Percentiles rank a stretch among this genome's conserved stretches.
These are phyloP conservation scores for Silene noctiflora DNA, from an alignment of 179 eudicot genomes.

Conservation along the genomic window DNA sequence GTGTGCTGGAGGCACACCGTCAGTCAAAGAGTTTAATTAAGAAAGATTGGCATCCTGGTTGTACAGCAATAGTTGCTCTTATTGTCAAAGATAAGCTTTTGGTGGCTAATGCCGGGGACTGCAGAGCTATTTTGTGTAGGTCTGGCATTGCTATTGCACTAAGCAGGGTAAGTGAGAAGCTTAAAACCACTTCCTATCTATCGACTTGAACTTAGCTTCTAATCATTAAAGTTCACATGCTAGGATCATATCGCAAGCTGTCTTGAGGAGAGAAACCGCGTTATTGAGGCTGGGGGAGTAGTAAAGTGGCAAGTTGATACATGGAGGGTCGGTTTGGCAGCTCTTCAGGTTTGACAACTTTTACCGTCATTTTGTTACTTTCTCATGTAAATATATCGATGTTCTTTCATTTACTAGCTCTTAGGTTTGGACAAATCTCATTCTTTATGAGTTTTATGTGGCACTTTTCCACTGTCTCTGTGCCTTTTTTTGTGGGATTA, in stretches of 20 bases:
- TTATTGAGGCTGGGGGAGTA: slow-evolving; percentile 60
- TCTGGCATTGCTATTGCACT: slow-evolving; percentile 55
- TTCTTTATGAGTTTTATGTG: not conserved
- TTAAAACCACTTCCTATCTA: not conserved
- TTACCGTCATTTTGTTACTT: not conserved
- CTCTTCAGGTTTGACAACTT: slow-evolving; percentile 67
- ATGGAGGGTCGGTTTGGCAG: slow-evolving; percentile 96
- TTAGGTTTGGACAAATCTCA: not conserved
- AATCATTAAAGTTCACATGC: slow-evolving; percentile 19
- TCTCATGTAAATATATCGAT: not conserved
- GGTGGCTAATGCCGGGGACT: slow-evolving; percentile 95
- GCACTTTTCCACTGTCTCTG: no score
- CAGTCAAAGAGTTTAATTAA: slow-evolving; percentile 50
- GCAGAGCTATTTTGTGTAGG: slow-evolving; percentile 85
- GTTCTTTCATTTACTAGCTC: not conserved
- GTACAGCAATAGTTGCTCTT: slow-evolving; percentile 84
- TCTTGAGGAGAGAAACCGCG: slow-evolving; percentile 75
- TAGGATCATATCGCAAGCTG: slow-evolving; percentile 95
- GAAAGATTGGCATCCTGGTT: slow-evolving; percentile 93
- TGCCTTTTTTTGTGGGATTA: no score
- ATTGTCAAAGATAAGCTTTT: slow-evolving; percentile 61
- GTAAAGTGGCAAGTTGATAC: slow-evolving; percentile 91
- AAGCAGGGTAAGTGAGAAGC: slow-evolving; percentile 61
- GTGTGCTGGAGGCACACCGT: slow-evolving; percentile 48
- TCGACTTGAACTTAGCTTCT: not conserved